Evolutionary conservation across 495 filamentous ascomycete genomes (phyloP), one percentile per base, ranked within the genome.

Genomic region (Penicillium pulvis): DNA sequence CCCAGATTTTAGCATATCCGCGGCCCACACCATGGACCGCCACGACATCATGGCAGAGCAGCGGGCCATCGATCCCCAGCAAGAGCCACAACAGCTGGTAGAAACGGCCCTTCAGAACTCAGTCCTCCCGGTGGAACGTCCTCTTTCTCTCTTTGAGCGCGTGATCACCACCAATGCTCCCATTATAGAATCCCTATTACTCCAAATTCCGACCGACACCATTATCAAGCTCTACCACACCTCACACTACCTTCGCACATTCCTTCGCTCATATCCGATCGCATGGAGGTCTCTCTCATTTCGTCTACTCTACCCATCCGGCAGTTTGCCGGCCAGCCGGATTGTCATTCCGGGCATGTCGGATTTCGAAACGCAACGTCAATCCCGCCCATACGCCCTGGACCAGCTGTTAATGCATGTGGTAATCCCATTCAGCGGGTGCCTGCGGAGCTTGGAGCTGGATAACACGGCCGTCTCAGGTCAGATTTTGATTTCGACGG

Each of bases 231-330:
- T 85, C 55, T 84, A 84, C 59, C 82, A 85, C 56, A 82, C 82
- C 35, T 84, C 81, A 16, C 66, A 67, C 53, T 76, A 80, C 64
- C 77, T 86, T 24, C 80, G 81, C 42, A 71, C 71, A 19, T 85
- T 85, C 57, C 74, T 87, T 28, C 75, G 72, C 54, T 73, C 73
- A 23, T 86, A 85, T 68, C 84, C 83, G 42, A 79, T 80, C 58
- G 84, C 84, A 75, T 87, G 84, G 84, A 81, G 78, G 66, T 75
- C 78, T 48, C 75, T 86, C 20, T 86, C 83, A 2, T 87, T 87
- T 63, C 79, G 83, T 41, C 65, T 85, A 17, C 72, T 78, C 11
- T 79, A 75, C 51, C 80, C 78, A 5, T 78, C 75, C 7, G 70
- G 76, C 45, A 75, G 72, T 6, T 64, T 71, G 2, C 63, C 71